Percentiles rank a stretch among this genome's conserved stretches.
Evolutionary conservation across 495 filamentous ascomycete genomes (phyloP).

Genomic region (Delitschia confertaspora): DNA sequence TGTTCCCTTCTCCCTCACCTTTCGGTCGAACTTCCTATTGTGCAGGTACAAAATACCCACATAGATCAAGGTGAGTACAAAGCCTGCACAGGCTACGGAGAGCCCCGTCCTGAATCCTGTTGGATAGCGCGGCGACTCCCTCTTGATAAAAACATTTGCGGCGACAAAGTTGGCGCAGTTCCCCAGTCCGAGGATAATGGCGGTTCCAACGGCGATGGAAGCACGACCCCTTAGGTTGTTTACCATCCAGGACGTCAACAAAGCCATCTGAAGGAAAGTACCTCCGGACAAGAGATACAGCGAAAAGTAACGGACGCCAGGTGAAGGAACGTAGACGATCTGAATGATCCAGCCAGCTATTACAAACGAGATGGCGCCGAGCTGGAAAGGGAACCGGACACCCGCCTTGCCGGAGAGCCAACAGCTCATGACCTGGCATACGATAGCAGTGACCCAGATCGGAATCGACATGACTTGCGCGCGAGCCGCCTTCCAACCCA

Average conservation of each 20-base stretch:
- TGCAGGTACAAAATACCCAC: conserved; percentile 11
- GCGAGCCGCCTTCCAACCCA: conserved; percentile 20
- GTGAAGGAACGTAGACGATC: conserved; percentile 5
- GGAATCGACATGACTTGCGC: conserved; percentile 25
- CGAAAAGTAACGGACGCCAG: conserved; percentile 20
- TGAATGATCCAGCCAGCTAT: conserved; percentile 23
- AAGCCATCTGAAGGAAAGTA: conserved; percentile 23
- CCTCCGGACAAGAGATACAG: conserved; percentile 17
- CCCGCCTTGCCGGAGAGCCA: conserved; percentile 17
- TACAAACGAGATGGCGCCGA: conserved; percentile 11
- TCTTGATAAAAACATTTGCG: conserved; percentile 22
- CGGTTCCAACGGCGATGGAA: conserved; percentile 13
- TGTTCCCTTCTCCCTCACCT: conserved; percentile 5
- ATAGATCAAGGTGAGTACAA: conserved; percentile 9
- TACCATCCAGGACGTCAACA: conserved; percentile 21
- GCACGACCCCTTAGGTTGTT: conserved; percentile 21
- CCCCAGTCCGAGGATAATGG: conserved; percentile 19
- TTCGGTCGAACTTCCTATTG: conserved; percentile 19
- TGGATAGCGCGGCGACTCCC: conserved; percentile 17
- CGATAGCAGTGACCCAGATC: conserved; percentile 18
- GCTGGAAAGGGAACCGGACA: conserved; percentile 20
- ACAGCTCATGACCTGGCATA: conserved; percentile 13
- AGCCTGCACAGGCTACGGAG: conserved; percentile 8
- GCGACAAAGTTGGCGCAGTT: conserved; percentile 27
- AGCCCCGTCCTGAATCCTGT: conserved; percentile 21